Evolutionary conservation across 148 eudicot species (phyloP).

Genomic region (Cornus suecica): DNA sequence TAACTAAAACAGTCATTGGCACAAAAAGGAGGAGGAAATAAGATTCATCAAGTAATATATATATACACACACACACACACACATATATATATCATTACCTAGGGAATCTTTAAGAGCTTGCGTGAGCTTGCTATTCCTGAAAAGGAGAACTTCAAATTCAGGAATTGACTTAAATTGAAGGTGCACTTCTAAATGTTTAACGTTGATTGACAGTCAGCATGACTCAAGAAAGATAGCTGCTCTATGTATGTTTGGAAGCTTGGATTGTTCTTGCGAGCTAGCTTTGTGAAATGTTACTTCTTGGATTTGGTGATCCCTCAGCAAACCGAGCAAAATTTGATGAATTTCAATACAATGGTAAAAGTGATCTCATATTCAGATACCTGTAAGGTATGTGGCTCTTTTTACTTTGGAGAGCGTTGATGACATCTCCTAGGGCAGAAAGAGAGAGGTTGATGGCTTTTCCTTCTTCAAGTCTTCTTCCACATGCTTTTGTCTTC

Average conservation of each 20-base stretch:
- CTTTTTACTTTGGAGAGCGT: conserved; percentile 24
- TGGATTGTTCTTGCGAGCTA: not conserved
- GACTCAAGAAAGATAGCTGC: not conserved
- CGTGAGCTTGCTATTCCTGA: conserved; percentile 34
- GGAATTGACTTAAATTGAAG: not conserved
- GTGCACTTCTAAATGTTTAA: not conserved
- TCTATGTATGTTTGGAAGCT: not conserved
- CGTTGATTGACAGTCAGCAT: not conserved
- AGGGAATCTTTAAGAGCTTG: conserved; percentile 29
- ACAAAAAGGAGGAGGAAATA: too few relatives aligned
- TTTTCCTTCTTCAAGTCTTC: conserved; percentile 32
- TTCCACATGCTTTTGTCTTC: conserved; percentile 25
- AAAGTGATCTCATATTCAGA: not conserved
- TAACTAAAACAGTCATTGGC: not conserved
- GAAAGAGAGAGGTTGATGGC: conserved; percentile 27
- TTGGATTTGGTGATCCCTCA: not conserved
- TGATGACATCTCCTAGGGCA: conserved; percentile 33
- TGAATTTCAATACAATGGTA: not conserved
- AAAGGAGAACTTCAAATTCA: not conserved
- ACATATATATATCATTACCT: conserved; percentile 16
- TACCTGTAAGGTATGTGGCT: conserved; percentile 30
- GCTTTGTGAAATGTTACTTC: not conserved
- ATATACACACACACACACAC: not conserved
- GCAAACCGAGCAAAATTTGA: not conserved
- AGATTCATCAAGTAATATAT: not conserved